Base-by-base conservation (phyloP, 2,329 filamentous ascomycete species). In the Apiospora aurea region DNA sequence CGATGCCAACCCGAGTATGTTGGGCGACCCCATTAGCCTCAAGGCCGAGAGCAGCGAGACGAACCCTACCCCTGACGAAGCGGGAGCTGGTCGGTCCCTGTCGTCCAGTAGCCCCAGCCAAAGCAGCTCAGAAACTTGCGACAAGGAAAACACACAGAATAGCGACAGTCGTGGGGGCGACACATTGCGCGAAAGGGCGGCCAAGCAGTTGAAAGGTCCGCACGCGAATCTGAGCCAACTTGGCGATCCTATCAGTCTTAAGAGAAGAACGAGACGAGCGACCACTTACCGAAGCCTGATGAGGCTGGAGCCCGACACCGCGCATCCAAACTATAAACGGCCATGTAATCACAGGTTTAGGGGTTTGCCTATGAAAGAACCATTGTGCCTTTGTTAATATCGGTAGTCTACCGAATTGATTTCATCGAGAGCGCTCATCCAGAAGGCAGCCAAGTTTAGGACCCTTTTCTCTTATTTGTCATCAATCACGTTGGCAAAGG, bases 1-100 rank as follows among this genome's bases (percentile, higher is more conserved):
- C 4, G 73, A 75, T 69, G 79, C 79, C 16, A 79, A 86, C 73
- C 81, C 81, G 6, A 80, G 79, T 70, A 80, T 80, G 74, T 76
- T 84, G 10, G 82, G 82, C 41, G 83, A 84, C 68, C 82, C 82
- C 2, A 78, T 83, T 46, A 83, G 81, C 67, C 51, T 83, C 41
- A 83, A 84, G 72, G 82, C 81, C 10, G 83, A 84, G 72, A 79
- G 75, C 70, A 81, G 78, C 71, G 77, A 79, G 21, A 75, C 71
- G 51, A 72, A 80, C 44, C 81, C 81, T 1, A 76, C 75, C 4
- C 75, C 77, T 24, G 75, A 74, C 18, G 80, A 80, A 66, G 74
- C 75, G 4, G 77, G 77, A 34, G 74, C 69, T 4, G 16, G 26
- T 7, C 10, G 68, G 2, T 68, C 73, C 8, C 61, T 73, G 0